Conservation (phyloP, 2,329 filamentous ascomycete species). For the Venturia aucupariae region DNA sequence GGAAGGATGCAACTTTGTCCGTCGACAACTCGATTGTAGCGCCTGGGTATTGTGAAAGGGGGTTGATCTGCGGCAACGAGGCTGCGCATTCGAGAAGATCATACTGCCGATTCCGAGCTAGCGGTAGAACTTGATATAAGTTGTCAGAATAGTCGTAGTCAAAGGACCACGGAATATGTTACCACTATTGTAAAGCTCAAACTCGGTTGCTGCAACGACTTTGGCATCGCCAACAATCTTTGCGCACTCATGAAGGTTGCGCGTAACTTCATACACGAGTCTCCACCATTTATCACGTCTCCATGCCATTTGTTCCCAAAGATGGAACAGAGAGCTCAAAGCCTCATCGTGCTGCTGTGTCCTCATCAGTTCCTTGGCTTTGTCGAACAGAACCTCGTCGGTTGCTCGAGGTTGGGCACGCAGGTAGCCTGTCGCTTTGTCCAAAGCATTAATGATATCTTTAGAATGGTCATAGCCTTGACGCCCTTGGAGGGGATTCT, state of each 20-base stretch:
- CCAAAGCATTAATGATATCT: constrained; percentile 40
- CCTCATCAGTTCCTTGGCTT: constrained; percentile 45
- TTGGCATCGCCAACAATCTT: constrained; percentile 35
- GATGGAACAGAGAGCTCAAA: constrained; percentile 37
- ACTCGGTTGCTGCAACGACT: constrained; percentile 44
- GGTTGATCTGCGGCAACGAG: constrained; percentile 22
- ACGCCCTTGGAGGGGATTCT: constrained; percentile 37
- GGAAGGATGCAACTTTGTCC: constrained; percentile 39
- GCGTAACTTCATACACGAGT: constrained; percentile 45
- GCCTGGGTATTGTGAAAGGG: not conserved
- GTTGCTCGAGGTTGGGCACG: constrained; percentile 45
- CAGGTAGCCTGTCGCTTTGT: constrained; percentile 42
- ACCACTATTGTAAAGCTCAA: constrained; percentile 39
- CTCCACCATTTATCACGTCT: constrained; percentile 51
- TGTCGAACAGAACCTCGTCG: constrained; percentile 45
- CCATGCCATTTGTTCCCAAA: constrained; percentile 52
- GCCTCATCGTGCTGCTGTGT: constrained; percentile 43
- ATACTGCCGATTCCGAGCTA: constrained; percentile 24
- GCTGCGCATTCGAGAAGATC: constrained; percentile 36
- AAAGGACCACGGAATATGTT: not conserved
- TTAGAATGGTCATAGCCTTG: constrained; percentile 42
- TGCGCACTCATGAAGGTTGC: constrained; percentile 46
- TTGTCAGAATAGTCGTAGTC: not conserved
- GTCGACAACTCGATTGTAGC: constrained; percentile 37
- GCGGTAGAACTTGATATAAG: not conserved